These are phyloP conservation scores for Exophiala calicioides DNA, from an alignment of 2,329 filamentous ascomycete genomes.

Conservation along the genomic window DNA sequence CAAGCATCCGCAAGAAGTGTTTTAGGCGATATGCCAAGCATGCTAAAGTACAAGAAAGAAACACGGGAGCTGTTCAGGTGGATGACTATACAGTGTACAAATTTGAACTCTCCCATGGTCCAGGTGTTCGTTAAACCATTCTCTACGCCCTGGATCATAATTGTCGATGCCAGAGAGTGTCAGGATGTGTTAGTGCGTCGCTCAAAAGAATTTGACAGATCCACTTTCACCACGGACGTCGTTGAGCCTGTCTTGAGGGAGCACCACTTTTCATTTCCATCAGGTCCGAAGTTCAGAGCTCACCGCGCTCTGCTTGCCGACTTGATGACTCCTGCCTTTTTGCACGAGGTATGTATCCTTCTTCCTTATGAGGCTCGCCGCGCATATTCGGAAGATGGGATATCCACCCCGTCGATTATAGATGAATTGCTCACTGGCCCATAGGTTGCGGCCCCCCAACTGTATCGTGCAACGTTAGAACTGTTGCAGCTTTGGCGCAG, in stretches of 20 bases:
- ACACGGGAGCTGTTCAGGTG: constrained; percentile 10
- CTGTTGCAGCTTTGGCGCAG: constrained; percentile 36
- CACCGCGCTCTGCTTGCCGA: constrained; percentile 30
- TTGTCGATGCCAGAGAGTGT: constrained; percentile 33
- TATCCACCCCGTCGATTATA: too few relatives aligned
- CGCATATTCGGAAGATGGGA: too few relatives aligned
- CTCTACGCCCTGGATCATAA: constrained; percentile 45
- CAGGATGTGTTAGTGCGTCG: constrained; percentile 28
- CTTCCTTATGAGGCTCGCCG: too few relatives aligned
- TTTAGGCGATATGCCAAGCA: constrained; percentile 12
- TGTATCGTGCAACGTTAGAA: constrained; percentile 27
- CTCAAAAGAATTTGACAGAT: constrained; percentile 25
- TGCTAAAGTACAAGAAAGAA: constrained; percentile 7
- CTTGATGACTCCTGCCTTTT: constrained; percentile 27
- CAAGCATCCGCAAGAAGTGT: constrained; percentile 3
- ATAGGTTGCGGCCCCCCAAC: constrained; percentile 31
- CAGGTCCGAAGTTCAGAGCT: constrained; percentile 36
- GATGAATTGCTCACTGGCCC: too few relatives aligned
- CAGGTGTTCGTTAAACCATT: constrained; percentile 53
- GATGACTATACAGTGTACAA: constrained; percentile 17
- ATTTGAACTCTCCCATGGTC: constrained; percentile 44
- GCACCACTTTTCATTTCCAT: constrained; percentile 37
- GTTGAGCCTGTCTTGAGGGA: constrained; percentile 49
- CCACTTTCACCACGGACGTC: constrained; percentile 13
- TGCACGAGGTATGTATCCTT: constrained; percentile 32